Conservation (phyloP, 108 stramenopile species). For the Pseudonitzschia multistriata region DNA sequence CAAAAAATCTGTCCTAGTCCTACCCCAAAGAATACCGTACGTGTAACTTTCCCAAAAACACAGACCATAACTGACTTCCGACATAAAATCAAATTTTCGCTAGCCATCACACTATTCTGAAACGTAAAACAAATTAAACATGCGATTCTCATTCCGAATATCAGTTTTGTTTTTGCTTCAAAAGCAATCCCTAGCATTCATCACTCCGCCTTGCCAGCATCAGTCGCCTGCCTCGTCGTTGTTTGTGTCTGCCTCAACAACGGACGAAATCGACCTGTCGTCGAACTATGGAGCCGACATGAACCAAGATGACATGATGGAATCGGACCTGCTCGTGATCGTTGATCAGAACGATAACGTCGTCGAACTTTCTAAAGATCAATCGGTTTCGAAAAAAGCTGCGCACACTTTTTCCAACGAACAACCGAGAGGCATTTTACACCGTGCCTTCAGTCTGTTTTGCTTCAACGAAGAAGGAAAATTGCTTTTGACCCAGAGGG, state of each 20-base stretch:
- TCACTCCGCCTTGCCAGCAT: neutral
- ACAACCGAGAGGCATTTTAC: slow-evolving; percentile 47
- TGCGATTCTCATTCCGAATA: neutral
- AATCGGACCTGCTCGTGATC: slow-evolving; percentile 42
- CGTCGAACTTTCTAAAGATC: slow-evolving; percentile 15
- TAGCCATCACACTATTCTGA: too few relatives aligned
- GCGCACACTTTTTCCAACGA: slow-evolving; percentile 38
- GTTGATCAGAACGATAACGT: slow-evolving; percentile 39
- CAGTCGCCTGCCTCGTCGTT: neutral
- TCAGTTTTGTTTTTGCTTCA: slow-evolving; percentile 1
- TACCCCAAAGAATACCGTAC: too few relatives aligned
- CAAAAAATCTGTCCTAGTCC: too few relatives aligned
- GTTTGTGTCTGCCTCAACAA: neutral
- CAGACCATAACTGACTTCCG: too few relatives aligned
- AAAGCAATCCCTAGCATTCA: neutral
- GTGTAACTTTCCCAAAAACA: too few relatives aligned
- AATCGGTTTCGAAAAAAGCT: slow-evolving; percentile 36
- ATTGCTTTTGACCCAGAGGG: slow-evolving; percentile 66
- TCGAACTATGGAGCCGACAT: slow-evolving; percentile 35
- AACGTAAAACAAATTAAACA: neutral
- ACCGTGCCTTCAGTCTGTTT: slow-evolving; percentile 87
- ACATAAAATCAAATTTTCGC: too few relatives aligned
- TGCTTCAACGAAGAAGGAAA: slow-evolving; percentile 69
- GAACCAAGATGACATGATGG: slow-evolving; percentile 60
- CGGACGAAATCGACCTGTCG: neutral